These are phyloP conservation scores for Kregervanrija delftensis DNA, from an alignment of 805 yeast species.

Conservation along the genomic window DNA sequence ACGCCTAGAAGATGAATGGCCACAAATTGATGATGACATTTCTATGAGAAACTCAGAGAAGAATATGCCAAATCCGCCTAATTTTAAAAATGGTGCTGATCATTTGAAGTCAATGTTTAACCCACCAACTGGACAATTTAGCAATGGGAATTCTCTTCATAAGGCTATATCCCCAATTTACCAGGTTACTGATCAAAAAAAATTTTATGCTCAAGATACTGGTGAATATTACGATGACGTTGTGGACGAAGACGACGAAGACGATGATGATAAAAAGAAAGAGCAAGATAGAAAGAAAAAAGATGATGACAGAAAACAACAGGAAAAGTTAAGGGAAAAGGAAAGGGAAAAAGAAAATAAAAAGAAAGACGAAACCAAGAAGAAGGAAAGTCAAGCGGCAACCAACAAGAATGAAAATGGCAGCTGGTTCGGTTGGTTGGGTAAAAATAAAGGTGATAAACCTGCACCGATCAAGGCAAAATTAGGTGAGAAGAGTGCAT, in stretches of 20 bases:
- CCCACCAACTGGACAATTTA: conserved; percentile 15
- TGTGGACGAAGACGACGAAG: conserved; percentile 30
- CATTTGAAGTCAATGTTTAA: conserved; percentile 22
- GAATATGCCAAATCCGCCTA: too few species aligned
- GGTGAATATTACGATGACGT: conserved; percentile 26
- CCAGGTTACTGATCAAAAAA: conserved; percentile 19
- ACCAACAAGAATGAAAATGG: conserved; percentile 3
- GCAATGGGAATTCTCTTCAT: neutral
- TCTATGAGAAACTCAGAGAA: too few species aligned
- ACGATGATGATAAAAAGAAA: conserved; percentile 40
- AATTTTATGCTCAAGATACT: conserved; percentile 24
- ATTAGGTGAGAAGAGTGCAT: conserved; percentile 68
- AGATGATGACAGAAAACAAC: conserved; percentile 16
- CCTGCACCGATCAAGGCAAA: conserved; percentile 81
- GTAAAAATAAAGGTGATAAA: conserved; percentile 42
- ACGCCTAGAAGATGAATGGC: too few species aligned
- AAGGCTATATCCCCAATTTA: conserved; percentile 18
- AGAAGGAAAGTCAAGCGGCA: conserved; percentile 17
- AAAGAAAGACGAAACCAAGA: conserved; percentile 16
- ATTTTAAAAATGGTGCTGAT: neutral
- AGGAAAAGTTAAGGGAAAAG: conserved; percentile 12
- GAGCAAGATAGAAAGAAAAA: conserved; percentile 30
- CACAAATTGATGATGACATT: too few species aligned
- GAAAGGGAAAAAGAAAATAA: conserved; percentile 8
- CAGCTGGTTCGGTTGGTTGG: conserved; percentile 62